Base-by-base conservation (phyloP, 306 rosid genomes). In the Pueraria montana region DNA sequence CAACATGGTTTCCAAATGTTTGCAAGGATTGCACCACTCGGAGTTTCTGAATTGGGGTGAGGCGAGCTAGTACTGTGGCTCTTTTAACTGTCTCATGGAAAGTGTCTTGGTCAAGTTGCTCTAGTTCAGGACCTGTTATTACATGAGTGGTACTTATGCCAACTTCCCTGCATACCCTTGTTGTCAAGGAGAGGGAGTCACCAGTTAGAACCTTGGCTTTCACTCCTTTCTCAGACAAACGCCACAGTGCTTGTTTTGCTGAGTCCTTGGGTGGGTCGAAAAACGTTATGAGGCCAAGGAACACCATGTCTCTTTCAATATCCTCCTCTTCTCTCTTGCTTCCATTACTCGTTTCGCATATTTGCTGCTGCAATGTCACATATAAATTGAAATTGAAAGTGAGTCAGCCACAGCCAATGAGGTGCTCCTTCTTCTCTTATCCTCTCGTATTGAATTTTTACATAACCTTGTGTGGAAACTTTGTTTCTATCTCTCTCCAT, bases 201-300 rank as follows among this genome's bases (percentile, higher is more conserved):
- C 98, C 97, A 2, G 98, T 94, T 75, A 94, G 50, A 61, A 94
- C 98, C 64, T 94, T 94, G 9, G 98, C 97, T 77, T 89, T 84
- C 81, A 94, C 97, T 86, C 98, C 98, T 75, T 87, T 94, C 87
- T 94, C 92, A 0, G 92, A 93, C 75, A 94, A 87, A 63, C 91
- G 77, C 94, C 92, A 83, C 23, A 91, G 80, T 16, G 98, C 98
- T 89, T 91, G 92, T 90, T 91, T 89, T 45, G 98, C 98, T 0
- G 98, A 78, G 85, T 91, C 98, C 88, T 94, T 94, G 3, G 98
- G 97, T 24, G 97, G 98, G 83, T 94, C 98, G 52, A 85, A 94
- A 83, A 94, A 94, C n/a, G 98, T 87, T 88, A 91, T 79, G 17
- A 94, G 76, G 64, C 98, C 98, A 12, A 94, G 92, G 83, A 94